Conservation (phyloP, 331 rosid species). For the Cucumis variabilis region DNA sequence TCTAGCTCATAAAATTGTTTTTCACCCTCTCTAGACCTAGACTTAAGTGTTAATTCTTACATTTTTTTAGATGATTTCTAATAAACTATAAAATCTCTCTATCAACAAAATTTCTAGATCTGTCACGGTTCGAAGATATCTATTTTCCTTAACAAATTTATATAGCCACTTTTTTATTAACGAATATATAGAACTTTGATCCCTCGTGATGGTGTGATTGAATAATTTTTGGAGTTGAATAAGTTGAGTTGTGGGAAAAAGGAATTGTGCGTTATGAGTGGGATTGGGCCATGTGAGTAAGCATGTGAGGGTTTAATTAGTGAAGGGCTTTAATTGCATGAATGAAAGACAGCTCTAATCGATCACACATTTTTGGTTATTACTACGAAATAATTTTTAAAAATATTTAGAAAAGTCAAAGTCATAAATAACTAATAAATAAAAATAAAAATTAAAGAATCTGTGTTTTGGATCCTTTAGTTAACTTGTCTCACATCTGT, state of each 20-base stretch:
- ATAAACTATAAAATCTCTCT: no score
- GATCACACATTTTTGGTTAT: conserved; percentile 4
- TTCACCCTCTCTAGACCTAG: no score
- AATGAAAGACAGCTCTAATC: conserved; percentile 21
- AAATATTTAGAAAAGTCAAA: neutral
- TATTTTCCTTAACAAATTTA: no score
- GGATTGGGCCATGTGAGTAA: conserved; percentile 16
- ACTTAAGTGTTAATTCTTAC: no score
- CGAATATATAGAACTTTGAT: no score
- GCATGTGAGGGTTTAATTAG: neutral
- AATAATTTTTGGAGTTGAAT: neutral
- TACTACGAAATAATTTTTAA: neutral
- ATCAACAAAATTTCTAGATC: no score
- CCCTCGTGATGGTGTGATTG: no score
- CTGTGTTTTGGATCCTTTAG: neutral
- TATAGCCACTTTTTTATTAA: no score
- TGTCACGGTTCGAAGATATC: no score
- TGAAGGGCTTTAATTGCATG: neutral
- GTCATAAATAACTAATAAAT: neutral
- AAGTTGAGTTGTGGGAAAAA: neutral
- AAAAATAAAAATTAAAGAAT: neutral
- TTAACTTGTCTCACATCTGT: neutral
- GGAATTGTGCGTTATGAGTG: conserved; percentile 2
- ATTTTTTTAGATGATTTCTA: no score
- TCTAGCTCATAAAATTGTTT: no score